Evolutionary conservation across 306 rosid genomes (phyloP), one percentile per base, ranked within the genome.

Genomic region (Lathyrus aphaca): DNA sequence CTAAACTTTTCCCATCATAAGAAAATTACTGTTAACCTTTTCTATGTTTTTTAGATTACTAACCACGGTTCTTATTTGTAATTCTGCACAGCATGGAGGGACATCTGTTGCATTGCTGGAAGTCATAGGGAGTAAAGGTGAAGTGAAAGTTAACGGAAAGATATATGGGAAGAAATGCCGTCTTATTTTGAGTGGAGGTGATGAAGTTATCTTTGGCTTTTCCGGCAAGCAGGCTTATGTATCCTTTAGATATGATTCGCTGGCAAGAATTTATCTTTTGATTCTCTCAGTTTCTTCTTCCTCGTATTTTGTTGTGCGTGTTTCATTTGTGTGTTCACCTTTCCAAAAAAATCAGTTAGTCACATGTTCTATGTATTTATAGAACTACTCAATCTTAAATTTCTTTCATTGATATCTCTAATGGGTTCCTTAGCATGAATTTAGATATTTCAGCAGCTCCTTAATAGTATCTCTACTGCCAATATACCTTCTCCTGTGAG

Each of bases 221-320:
- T 79, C 83, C 17, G 86, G 88, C 74, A 91, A 82, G 76, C 92
- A 91, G 81, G 89, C 96, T 65, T 95, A 95, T 78, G 99, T 95
- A 95, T 95, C 99, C 99, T 95, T 84, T 78, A 46, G 64, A 21
- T 57, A 66, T 53, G 63, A 46, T 77, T 69, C 50, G 44, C n/a
- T 10, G 6, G 40, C 50, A 73, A 75, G 63, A 55, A 32, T 56
- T 60, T 29, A 12, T 59, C 45, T 6, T 29, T 55, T 68, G 37
- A 15, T 37, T 66, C 42, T 30, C 56, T 40, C 23, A n/a, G 57
- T 40, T 50, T 42, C 49, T 74, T 39, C 30, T 74, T 66, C 25
- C 25, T 73, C 21, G 37, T 68, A 42, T 56, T 9, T 73, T 23
- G 57, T 51, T 49, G 49, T 37, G 59, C 57, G 32, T 29, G 51